Base-by-base conservation (phyloP, 768 basidiomycete genomes). In the Vararia minispora region DNA sequence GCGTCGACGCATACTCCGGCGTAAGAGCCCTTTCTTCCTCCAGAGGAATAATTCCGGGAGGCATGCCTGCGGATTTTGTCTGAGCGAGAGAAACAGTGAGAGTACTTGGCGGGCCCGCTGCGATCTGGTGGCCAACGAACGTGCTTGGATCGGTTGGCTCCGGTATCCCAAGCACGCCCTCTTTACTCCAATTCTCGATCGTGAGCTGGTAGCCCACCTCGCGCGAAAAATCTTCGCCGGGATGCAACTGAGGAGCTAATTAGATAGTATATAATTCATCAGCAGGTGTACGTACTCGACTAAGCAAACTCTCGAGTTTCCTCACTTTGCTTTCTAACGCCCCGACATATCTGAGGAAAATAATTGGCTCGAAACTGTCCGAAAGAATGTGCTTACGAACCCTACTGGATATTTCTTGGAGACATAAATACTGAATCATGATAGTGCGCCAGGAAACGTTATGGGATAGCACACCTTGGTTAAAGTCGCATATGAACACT, bases 401-500 rank as follows among this genome's bases (percentile, higher is more conserved):
- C 73, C 71, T 61, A 76, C 76, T 13, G 76, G 72, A 17, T 78
- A 64, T 55, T 66, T 65, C 63, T 66, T 41, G n/a, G n/a, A n/a
- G n/a, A n/a, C n/a, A n/a, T n/a, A n/a, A n/a, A n/a, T n/a, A n/a
- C n/a, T n/a, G n/a, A n/a, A n/a, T n/a, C n/a, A n/a, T n/a, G n/a
- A n/a, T n/a, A n/a, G n/a, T n/a, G 18, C 37, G 31, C 12, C 20
- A 6, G n/a, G n/a, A 32, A 14, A n/a, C n/a, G 17, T 18, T 13
- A 9, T n/a, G 18, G n/a, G 25, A 34, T 24, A 11, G 40, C 64
- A 28, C 43, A 78, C 78, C 70, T 79, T 81, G 9, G 76, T 72
- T 14, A 74, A 69, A 56, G 79, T 76, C 37, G 72, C 66, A 50
- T 82, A 80, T 2, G 74, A 78, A 54, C 81, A 84, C 14, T 78